Conservation (phyloP, 768 basidiomycete genomes). For the Fistulinella prunicolor region DNA sequence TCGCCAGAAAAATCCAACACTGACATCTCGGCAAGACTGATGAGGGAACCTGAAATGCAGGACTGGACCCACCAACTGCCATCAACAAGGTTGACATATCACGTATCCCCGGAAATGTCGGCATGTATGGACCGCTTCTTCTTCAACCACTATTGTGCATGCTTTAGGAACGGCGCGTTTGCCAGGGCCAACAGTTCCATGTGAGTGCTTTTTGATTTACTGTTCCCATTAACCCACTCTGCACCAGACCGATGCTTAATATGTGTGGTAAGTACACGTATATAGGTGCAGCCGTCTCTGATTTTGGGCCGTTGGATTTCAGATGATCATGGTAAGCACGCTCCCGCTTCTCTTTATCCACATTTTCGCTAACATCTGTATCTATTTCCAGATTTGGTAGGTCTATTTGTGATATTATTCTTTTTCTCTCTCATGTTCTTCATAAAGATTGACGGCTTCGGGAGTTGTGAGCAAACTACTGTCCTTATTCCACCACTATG, state of each 20-base stretch:
- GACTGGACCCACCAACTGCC: constrained; percentile 70
- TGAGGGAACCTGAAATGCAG: constrained; percentile 84
- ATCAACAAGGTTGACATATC: constrained; percentile 54
- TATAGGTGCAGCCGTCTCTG: not conserved
- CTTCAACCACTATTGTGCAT: constrained; percentile 88
- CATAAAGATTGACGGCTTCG: constrained; percentile 73
- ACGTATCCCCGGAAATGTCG: constrained; percentile 68
- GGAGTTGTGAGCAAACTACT: constrained; percentile 59
- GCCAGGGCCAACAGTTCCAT: constrained; percentile 88
- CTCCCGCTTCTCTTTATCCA: not conserved
- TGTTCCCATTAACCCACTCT: not conserved
- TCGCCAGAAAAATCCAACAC: not conserved
- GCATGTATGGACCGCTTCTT: constrained; percentile 81
- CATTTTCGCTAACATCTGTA: constrained; percentile 4
- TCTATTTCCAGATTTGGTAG: constrained; percentile 43
- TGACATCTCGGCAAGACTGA: constrained; percentile 46
- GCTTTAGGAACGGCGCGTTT: constrained; percentile 86
- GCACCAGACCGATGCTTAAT: constrained; percentile 79
- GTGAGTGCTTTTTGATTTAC: constrained; percentile 40
- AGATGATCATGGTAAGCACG: constrained; percentile 76
- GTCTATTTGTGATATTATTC: constrained; percentile 10
- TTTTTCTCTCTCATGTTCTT: not conserved
- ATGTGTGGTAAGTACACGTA: constrained; percentile 61
- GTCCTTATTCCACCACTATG: not conserved
- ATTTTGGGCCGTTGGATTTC: not conserved